These are phyloP conservation scores for Senecio squalidus DNA, from an alignment of 140 eudicot species.

Conservation along the genomic window DNA sequence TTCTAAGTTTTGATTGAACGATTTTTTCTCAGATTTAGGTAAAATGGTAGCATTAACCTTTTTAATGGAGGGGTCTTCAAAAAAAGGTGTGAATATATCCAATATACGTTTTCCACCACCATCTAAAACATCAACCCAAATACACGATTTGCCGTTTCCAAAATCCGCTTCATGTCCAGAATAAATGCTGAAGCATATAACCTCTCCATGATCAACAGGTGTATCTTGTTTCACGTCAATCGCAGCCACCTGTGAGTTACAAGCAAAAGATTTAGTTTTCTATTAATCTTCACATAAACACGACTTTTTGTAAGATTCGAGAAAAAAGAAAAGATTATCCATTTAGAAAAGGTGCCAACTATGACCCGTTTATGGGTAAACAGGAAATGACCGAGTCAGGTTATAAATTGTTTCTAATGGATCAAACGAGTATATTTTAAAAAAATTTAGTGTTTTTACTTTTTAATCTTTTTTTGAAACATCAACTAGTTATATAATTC, in stretches of 20 bases:
- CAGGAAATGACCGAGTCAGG: not conserved
- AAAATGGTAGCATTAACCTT: slow-evolving; percentile 41
- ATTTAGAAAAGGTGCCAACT: not conserved
- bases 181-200: slow-evolving; percentile 90
- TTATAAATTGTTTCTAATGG: not conserved
- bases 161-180: slow-evolving; percentile 74
- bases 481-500: too few species aligned
- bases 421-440: not conserved
- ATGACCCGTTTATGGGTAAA: not conserved
- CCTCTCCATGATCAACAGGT: slow-evolving; percentile 90
- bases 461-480: too few species aligned
- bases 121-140: slow-evolving; percentile 94
- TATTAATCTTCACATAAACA: too few species aligned
- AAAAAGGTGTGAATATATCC: slow-evolving; percentile 71
- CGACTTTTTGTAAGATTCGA: too few species aligned
- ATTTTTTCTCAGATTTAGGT: too few species aligned
- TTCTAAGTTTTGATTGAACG: not conserved
- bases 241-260: slow-evolving; percentile 55
- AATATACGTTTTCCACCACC: slow-evolving; percentile 71
- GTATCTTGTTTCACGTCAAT: slow-evolving; percentile 94
- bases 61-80: slow-evolving; percentile 70
- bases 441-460: too few species aligned
- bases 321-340: too few species aligned
- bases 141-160: slow-evolving; percentile 82
- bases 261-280: not conserved